These are phyloP conservation scores for Glebionis coronaria DNA, from an alignment of 129 eudicot genomes.

Conservation along the genomic window DNA sequence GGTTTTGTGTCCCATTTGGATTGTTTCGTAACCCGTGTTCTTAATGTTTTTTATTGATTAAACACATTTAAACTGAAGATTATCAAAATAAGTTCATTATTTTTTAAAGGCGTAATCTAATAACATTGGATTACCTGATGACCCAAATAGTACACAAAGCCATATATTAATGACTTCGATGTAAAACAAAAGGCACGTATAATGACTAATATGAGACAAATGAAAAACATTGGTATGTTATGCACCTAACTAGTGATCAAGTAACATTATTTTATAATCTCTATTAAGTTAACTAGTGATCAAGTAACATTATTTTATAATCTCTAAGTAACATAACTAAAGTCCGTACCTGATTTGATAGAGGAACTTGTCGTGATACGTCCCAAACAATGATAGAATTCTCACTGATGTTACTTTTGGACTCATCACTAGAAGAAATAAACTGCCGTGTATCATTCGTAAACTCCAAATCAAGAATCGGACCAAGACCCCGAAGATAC, in stretches of 20 bases:
- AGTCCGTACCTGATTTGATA: slow-evolving; percentile 79
- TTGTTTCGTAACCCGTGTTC: too few relatives aligned
- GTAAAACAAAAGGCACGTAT: too few relatives aligned
- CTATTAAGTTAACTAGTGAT: background rate
- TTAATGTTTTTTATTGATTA: too few relatives aligned
- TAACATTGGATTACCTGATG: too few relatives aligned
- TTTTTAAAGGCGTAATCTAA: too few relatives aligned
- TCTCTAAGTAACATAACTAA: background rate
- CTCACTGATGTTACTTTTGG: slow-evolving; percentile 78
- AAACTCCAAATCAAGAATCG: slow-evolving; percentile 87
- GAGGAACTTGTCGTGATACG: slow-evolving; percentile 71
- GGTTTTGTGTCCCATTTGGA: too few relatives aligned
- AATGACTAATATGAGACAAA: too few relatives aligned
- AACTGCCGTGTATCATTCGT: slow-evolving; percentile 53
- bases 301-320: background rate
- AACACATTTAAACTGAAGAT: too few relatives aligned
- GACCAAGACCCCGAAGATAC: slow-evolving; percentile 71
- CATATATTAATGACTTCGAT: too few relatives aligned
- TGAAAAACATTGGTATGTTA: too few relatives aligned
- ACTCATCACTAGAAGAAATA: slow-evolving; percentile 89
- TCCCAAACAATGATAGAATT: slow-evolving; percentile 92
- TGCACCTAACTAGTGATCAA: background rate
- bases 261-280: background rate
- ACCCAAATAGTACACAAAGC: too few relatives aligned
- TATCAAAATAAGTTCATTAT: too few relatives aligned